Evolutionary conservation across 106 monocot species (phyloP).

Genomic region (Apostasia shenzhenica): DNA sequence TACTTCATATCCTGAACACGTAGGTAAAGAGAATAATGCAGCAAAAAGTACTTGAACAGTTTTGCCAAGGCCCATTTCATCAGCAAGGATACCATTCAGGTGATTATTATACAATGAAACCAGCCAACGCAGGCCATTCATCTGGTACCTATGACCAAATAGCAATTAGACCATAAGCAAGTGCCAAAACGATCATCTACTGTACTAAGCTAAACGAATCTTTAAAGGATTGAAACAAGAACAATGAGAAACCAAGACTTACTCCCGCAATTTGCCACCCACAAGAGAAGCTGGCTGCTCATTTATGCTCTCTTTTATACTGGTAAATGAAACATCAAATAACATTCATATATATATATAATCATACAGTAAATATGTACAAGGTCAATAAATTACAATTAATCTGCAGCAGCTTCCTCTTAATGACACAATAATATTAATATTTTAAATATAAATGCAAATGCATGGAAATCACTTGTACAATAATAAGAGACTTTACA

Average conservation of each 20-base stretch:
- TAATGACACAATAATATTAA: too few relatives aligned
- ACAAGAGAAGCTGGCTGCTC: constrained; percentile 73
- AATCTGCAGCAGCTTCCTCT: too few relatives aligned
- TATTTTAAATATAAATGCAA: too few relatives aligned
- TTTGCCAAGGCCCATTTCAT: constrained; percentile 99
- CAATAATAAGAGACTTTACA: too few relatives aligned
- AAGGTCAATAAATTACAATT: neutral
- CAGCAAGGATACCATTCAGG: constrained; percentile 97
- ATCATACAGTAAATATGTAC: neutral
- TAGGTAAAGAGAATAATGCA: neutral
- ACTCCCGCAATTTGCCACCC: constrained; percentile 97
- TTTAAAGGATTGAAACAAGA: neutral
- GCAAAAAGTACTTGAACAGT: constrained; percentile 75
- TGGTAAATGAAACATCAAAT: constrained; percentile 20
- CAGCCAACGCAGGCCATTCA: constrained; percentile 97
- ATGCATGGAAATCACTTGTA: too few relatives aligned
- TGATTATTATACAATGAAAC: constrained; percentile 98
- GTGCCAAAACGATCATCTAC: neutral
- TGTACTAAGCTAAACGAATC: neutral
- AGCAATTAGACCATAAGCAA: neutral
- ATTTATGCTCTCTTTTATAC: constrained; percentile 86
- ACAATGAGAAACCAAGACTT: constrained; percentile 16
- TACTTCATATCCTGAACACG: constrained; percentile 1
- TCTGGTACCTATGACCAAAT: constrained; percentile 67
- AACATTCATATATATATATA: neutral